Conservation (phyloP, 106 monocot genomes). For the Amphibolis antarctica region DNA sequence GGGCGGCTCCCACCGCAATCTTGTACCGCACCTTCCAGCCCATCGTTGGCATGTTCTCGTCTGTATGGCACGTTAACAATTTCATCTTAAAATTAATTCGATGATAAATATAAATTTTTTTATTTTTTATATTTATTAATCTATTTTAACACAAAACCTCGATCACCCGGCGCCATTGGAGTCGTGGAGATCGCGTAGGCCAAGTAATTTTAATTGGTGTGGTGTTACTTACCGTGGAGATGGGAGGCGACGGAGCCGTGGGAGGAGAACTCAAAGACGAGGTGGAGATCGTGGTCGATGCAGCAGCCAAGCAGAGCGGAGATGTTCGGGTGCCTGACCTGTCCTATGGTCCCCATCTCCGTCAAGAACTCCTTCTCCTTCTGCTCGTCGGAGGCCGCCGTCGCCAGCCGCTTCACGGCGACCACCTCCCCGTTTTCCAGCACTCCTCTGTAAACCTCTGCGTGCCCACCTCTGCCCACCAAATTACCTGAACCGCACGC, state of each 20-base stretch:
- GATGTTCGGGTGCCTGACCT: conserved; percentile 55
- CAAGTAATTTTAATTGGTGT: too few relatives aligned
- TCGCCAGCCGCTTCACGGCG: conserved; percentile 45
- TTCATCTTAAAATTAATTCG: too few relatives aligned
- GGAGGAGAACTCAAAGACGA: conserved; percentile 57
- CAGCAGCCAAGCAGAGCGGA: conserved; percentile 51
- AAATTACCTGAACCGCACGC: conserved; percentile 52
- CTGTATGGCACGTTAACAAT: too few relatives aligned
- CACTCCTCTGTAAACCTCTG: conserved; percentile 55
- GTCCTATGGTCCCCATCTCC: conserved; percentile 49
- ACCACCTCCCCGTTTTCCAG: conserved; percentile 32
- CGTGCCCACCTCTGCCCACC: conserved; percentile 60
- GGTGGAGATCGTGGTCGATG: conserved; percentile 39
- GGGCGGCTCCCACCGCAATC: conserved; percentile 34
- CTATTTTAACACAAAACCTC: too few relatives aligned
- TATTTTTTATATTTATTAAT: too few relatives aligned
- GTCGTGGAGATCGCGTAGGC: too few relatives aligned
- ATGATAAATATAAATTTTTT: too few relatives aligned
- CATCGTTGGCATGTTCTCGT: conserved; percentile 28
- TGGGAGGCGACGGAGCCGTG: conserved; percentile 45
- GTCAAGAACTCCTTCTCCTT: conserved; percentile 55
- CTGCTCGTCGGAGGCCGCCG: conserved; percentile 37
- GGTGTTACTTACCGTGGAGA: conserved; percentile 46
- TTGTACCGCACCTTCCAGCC: conserved; percentile 32
- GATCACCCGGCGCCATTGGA: too few relatives aligned